phyloP scores from a whole-genome alignment of 495 filamentous ascomycete species.

The Penicillium paradoxum region DNA sequence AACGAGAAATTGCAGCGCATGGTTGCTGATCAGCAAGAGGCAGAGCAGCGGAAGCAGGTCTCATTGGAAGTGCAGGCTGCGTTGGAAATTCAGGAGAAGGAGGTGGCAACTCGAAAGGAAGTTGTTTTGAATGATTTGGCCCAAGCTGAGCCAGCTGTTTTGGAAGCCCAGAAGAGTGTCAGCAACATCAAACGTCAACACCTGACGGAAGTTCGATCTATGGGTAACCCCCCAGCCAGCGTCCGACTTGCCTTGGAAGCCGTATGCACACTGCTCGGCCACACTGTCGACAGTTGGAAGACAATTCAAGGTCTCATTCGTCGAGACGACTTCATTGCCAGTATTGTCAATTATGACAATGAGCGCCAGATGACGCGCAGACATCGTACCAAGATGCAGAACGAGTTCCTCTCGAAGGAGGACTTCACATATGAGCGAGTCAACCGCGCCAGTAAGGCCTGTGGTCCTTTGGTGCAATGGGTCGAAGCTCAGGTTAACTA shows the following conservation, averaged over 20 bases:
- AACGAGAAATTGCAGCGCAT: constrained; percentile 96
- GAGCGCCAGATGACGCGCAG: constrained; percentile 87
- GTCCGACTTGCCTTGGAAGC: constrained; percentile 91
- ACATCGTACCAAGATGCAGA: constrained; percentile 82
- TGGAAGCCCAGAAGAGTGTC: constrained; percentile 89
- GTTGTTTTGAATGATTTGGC: constrained; percentile 86
- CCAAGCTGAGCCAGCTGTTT: constrained; percentile 85
- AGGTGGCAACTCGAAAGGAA: constrained; percentile 77
- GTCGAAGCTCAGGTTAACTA: constrained; percentile 96
- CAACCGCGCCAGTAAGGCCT: constrained; percentile 92
- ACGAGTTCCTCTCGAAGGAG: constrained; percentile 81
- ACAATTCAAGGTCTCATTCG: constrained; percentile 81
- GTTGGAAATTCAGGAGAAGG: constrained; percentile 82
- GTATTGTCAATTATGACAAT: constrained; percentile 96
- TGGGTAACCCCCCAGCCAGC: constrained; percentile 83
- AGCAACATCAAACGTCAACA: constrained; percentile 97
- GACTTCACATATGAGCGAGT: constrained; percentile 96
- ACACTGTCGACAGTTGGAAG: constrained; percentile 87
- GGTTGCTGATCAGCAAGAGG: constrained; percentile 94
- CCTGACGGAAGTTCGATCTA: constrained; percentile 93
- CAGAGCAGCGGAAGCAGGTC: constrained; percentile 80
- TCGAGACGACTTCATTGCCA: constrained; percentile 93
- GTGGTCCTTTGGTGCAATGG: constrained; percentile 96
- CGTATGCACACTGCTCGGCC: constrained; percentile 88
- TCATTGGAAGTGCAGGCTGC: constrained; percentile 84